phyloP scores from a whole-genome alignment of 2,329 filamentous ascomycete species.

The Laburnicola sp. region DNA sequence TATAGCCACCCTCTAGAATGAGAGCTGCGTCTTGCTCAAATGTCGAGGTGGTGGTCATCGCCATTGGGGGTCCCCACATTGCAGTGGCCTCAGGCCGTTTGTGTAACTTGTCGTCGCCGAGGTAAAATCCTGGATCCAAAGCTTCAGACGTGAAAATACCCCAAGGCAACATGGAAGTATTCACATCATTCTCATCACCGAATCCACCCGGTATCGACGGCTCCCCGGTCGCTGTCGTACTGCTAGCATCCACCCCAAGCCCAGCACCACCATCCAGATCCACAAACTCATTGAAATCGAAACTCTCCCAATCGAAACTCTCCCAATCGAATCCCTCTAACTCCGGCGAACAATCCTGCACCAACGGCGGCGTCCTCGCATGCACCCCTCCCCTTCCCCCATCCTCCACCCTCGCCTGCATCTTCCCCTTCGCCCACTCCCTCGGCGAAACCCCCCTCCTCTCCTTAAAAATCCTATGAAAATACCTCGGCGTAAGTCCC shows the following conservation, averaged over 20 bases:
- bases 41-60: slow-evolving; percentile 13
- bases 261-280: slow-evolving; percentile 24
- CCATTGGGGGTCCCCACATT: slow-evolving; percentile 3
- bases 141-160: slow-evolving; percentile 10
- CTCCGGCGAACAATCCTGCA: slow-evolving; percentile 4
- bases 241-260: slow-evolving; percentile 9
- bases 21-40: slow-evolving; percentile 24
- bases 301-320: not conserved
- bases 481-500: slow-evolving; percentile 61
- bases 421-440: slow-evolving; percentile 40
- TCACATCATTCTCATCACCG: slow-evolving; percentile 21
- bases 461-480: slow-evolving; percentile 62
- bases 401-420: slow-evolving; percentile 14
- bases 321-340: not conserved
- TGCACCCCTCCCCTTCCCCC: no score
- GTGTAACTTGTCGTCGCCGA: slow-evolving; percentile 3
- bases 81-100: slow-evolving; percentile 5
- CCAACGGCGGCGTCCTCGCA: not conserved
- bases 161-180: slow-evolving; percentile 19
- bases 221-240: slow-evolving; percentile 10
- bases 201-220: slow-evolving; percentile 16
- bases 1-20: slow-evolving; percentile 10
- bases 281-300: slow-evolving; percentile 32
- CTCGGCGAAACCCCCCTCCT: slow-evolving; percentile 58
- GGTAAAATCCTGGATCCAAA: slow-evolving; percentile 1